Evolutionary conservation across 2,329 filamentous ascomycete species (phyloP).

Genomic region (Phialophora verrucosa): DNA sequence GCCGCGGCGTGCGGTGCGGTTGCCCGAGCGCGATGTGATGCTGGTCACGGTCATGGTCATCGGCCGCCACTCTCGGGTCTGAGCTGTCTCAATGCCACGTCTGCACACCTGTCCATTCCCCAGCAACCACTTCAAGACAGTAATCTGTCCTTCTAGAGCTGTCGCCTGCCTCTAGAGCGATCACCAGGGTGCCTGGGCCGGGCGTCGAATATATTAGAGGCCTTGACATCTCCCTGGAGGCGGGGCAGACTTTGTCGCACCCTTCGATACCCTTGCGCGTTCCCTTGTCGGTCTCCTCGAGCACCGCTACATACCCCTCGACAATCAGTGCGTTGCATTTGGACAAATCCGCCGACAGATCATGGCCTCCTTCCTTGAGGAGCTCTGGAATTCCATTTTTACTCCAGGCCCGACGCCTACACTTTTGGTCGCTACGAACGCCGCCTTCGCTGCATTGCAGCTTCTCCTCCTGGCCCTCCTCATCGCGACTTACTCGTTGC

Average conservation of each 20-base stretch:
- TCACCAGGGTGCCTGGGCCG: slow-evolving; percentile 5
- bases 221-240: slow-evolving; percentile 17
- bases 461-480: slow-evolving; percentile 76
- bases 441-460: slow-evolving; percentile 84
- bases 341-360: slow-evolving; percentile 14
- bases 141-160: slow-evolving; percentile 23
- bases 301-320: not conserved
- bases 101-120: slow-evolving; percentile 8
- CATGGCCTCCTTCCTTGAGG: slow-evolving; percentile 65
- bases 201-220: slow-evolving; percentile 22
- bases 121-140: slow-evolving; percentile 22
- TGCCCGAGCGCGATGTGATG: not conserved
- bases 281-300: slow-evolving; percentile 5
- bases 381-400: slow-evolving; percentile 92
- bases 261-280: slow-evolving; percentile 15
- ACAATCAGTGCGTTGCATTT: slow-evolving; percentile 2
- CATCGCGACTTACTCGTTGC: slow-evolving; percentile 80
- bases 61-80: slow-evolving; percentile 2
- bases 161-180: slow-evolving; percentile 16
- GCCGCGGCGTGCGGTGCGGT: slow-evolving; percentile 2
- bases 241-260: slow-evolving; percentile 27
- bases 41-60: slow-evolving; percentile 16
- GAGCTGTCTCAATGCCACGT: slow-evolving; percentile 26
- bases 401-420: slow-evolving; percentile 87
- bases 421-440: slow-evolving; percentile 87